A percentile compares a stretch with the other conserved stretches of the same genome.
These are phyloP conservation scores for Apophysomyces ossiformis DNA, from an alignment of 371 early-diverging fungal species.

Conservation along the genomic window DNA sequence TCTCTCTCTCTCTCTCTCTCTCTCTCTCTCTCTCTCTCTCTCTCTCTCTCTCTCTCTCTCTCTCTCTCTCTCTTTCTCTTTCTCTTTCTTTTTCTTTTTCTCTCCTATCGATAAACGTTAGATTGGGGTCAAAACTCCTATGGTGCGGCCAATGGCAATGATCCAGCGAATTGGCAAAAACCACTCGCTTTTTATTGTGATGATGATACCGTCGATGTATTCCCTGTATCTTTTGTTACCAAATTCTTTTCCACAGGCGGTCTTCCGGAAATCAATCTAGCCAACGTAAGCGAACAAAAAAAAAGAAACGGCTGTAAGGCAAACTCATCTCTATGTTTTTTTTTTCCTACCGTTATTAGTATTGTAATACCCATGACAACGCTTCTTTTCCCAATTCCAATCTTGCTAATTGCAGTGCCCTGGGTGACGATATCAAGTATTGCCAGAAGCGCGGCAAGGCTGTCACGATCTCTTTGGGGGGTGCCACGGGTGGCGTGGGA, in stretches of 20 bases:
- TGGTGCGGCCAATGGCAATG: constrained; percentile 46
- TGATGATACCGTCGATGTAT: constrained; percentile 59
- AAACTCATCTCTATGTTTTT: neutral
- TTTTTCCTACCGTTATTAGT: constrained; percentile 16
- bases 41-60: too few species aligned
- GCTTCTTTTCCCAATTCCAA: constrained; percentile 53
- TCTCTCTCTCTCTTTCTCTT: neutral
- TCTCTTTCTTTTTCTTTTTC: neutral
- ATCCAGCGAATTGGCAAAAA: constrained; percentile 45
- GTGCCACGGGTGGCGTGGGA: constrained; percentile 59
- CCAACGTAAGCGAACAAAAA: constrained; percentile 46
- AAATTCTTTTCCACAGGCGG: constrained; percentile 57
- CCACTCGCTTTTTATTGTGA: constrained; percentile 67
- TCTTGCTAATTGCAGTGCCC: constrained; percentile 55
- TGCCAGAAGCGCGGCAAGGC: constrained; percentile 63
- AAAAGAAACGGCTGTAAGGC: neutral
- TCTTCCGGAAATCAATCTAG: constrained; percentile 63
- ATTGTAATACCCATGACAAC: constrained; percentile 48
- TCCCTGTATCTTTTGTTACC: constrained; percentile 72
- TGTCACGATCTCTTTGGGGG: constrained; percentile 62
- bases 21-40: too few species aligned
- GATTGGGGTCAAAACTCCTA: constrained; percentile 61
- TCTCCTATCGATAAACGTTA: constrained; percentile 13
- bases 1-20: too few species aligned
- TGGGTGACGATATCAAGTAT: constrained; percentile 55